A percentile compares a stretch with the other conserved stretches of the same genome.
phyloP scores from a whole-genome alignment of 495 filamentous ascomycete genomes.

The Aspergillus egyptiacus region DNA sequence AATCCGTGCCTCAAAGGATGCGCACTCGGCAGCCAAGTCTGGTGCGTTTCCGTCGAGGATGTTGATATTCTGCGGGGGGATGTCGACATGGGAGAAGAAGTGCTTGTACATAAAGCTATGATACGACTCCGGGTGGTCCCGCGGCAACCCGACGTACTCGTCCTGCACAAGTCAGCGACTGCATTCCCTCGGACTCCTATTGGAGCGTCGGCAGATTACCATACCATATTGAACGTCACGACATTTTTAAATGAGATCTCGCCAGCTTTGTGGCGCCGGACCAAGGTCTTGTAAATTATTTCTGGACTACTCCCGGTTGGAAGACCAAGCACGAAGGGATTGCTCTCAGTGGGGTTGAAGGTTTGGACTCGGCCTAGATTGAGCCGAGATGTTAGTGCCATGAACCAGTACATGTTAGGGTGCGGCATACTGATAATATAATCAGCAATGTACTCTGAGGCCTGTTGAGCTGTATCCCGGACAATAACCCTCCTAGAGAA shows the following conservation, averaged over 20 bases:
- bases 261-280: slow-evolving; percentile 67
- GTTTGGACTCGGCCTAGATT: slow-evolving; percentile 55
- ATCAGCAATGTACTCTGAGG: slow-evolving; percentile 70
- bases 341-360: slow-evolving; percentile 61
- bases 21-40: slow-evolving; percentile 70
- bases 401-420: neutral
- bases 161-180: slow-evolving; percentile 46
- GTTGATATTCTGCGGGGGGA: slow-evolving; percentile 72
- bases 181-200: neutral
- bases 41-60: slow-evolving; percentile 79
- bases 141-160: slow-evolving; percentile 78
- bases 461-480: slow-evolving; percentile 57
- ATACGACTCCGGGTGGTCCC: slow-evolving; percentile 77
- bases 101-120: slow-evolving; percentile 89
- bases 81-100: slow-evolving; percentile 84
- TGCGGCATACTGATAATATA: slow-evolving; percentile 66
- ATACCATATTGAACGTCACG: slow-evolving; percentile 87
- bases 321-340: slow-evolving; percentile 77
- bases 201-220: neutral
- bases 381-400: neutral
- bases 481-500: slow-evolving; percentile 73
- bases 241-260: slow-evolving; percentile 83
- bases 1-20: slow-evolving; percentile 74
- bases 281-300: slow-evolving; percentile 69
- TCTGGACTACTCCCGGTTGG: slow-evolving; percentile 78